Conservation (phyloP, 768 basidiomycete genomes). For the Tylopilus felleus region DNA sequence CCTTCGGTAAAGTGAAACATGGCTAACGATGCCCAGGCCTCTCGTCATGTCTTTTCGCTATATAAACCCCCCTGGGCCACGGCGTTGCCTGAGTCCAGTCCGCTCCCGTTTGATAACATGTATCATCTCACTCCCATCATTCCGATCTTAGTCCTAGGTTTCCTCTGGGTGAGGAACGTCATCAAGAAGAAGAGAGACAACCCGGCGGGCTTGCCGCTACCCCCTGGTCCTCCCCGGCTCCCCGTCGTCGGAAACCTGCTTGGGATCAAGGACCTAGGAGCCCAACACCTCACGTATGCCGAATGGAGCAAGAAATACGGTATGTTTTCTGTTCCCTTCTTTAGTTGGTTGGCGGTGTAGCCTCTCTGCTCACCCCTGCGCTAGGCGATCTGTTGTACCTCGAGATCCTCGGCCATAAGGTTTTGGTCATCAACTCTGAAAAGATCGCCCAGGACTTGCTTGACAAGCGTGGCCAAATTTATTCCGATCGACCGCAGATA, state of each 20-base stretch:
- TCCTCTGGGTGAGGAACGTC: not conserved
- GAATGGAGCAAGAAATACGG: slow-evolving; percentile 44
- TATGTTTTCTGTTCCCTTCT: slow-evolving; percentile 8
- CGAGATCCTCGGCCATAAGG: slow-evolving; percentile 23
- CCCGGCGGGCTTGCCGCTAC: slow-evolving; percentile 26
- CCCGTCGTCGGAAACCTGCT: slow-evolving; percentile 45
- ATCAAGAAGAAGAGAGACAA: slow-evolving; percentile 11
- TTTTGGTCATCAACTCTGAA: slow-evolving; percentile 26
- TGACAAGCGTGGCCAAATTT: slow-evolving; percentile 28
- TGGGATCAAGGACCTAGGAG: slow-evolving; percentile 39
- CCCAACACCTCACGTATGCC: slow-evolving; percentile 37
- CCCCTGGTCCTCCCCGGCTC: slow-evolving; percentile 42
- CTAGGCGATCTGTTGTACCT: slow-evolving; percentile 27
- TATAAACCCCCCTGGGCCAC: not conserved
- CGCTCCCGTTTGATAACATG: not conserved
- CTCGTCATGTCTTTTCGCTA: not conserved
- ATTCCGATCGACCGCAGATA: slow-evolving; percentile 26
- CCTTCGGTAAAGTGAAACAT: slow-evolving; percentile 12
- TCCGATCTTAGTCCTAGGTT: not conserved
- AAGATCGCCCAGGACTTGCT: slow-evolving; percentile 25
- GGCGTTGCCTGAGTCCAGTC: not conserved
- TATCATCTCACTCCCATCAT: slow-evolving; percentile 5
- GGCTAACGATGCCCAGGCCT: not conserved
- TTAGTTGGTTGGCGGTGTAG: too few relatives aligned
- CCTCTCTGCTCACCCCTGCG: not conserved